Percentiles rank a stretch among this genome's conserved stretches.
phyloP scores from a whole-genome alignment of 2,329 filamentous ascomycete genomes.

The Fusarium nodosum region DNA sequence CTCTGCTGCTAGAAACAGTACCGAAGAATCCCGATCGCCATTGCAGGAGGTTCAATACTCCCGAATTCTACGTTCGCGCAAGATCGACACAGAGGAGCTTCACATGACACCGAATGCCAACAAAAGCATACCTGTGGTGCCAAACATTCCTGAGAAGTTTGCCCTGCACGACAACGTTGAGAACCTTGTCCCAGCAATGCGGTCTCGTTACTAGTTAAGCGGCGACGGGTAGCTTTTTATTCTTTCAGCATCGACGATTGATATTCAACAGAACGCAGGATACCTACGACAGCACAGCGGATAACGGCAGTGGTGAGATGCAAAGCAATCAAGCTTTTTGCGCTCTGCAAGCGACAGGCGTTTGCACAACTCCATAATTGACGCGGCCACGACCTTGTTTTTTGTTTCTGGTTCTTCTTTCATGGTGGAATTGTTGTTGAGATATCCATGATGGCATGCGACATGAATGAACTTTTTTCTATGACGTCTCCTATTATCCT shows the following conservation, averaged over 20 bases:
- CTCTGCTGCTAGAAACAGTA: slow-evolving; percentile 38
- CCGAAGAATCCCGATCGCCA: slow-evolving; percentile 35
- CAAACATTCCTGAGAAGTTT: slow-evolving; percentile 61
- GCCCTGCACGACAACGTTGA: slow-evolving; percentile 53
- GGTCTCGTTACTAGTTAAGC: slow-evolving; percentile 45
- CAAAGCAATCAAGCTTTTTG: slow-evolving; percentile 11
- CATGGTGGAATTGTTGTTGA: slow-evolving; percentile 37
- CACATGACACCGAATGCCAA: slow-evolving; percentile 62
- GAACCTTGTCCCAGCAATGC: slow-evolving; percentile 53
- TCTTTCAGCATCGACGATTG: slow-evolving; percentile 14
- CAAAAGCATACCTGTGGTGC: slow-evolving; percentile 61
- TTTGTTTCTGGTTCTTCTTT: slow-evolving; percentile 30
- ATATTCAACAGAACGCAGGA: slow-evolving; percentile 25
- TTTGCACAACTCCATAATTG: slow-evolving; percentile 31
- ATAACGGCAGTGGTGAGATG: slow-evolving; percentile 30
- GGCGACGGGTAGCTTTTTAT: neutral
- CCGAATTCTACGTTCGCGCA: slow-evolving; percentile 48
- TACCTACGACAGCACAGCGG: slow-evolving; percentile 27
- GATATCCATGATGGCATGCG: slow-evolving; percentile 46
- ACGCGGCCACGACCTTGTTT: slow-evolving; percentile 45
- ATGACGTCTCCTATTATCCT: slow-evolving; percentile 23
- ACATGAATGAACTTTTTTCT: slow-evolving; percentile 39
- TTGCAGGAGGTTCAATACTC: slow-evolving; percentile 43
- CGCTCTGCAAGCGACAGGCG: slow-evolving; percentile 29
- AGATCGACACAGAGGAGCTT: slow-evolving; percentile 51